Conservation (phyloP, 257 asterid species). For the Solanum ossicruentum region DNA sequence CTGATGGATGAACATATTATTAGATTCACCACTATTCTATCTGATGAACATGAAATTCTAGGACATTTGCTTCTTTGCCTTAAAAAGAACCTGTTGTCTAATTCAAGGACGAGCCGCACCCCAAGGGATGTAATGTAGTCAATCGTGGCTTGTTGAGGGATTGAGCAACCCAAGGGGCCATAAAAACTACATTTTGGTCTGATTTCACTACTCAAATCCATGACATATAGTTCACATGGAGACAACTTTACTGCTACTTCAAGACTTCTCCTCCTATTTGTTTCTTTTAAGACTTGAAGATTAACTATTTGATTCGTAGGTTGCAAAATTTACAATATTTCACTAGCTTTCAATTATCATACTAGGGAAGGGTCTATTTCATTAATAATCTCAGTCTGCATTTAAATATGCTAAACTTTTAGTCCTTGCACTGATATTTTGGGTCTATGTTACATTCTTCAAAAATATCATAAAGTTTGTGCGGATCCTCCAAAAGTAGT, state of each 20-base stretch:
- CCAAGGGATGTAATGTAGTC: neutral
- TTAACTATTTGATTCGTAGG: neutral
- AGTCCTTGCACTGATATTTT: too few species aligned
- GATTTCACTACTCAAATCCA: neutral
- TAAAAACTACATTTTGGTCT: neutral
- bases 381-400: too few species aligned
- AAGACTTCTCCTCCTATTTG: neutral
- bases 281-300: neutral
- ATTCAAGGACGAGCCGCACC: neutral
- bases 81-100: neutral
- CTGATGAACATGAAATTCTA: neutral
- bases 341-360: neutral
- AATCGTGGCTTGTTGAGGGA: neutral
- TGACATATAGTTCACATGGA: neutral
- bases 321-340: neutral
- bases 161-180: neutral
- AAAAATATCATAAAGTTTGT: too few species aligned
- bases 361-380: too few species aligned
- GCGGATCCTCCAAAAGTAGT: too few species aligned
- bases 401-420: too few species aligned
- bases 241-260: neutral
- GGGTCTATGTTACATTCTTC: too few species aligned
- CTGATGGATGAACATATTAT: neutral
- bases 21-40: neutral
- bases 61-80: neutral